These are phyloP conservation scores for Podaxis sp. DNA, from an alignment of 768 basidiomycete genomes.

Conservation along the genomic window DNA sequence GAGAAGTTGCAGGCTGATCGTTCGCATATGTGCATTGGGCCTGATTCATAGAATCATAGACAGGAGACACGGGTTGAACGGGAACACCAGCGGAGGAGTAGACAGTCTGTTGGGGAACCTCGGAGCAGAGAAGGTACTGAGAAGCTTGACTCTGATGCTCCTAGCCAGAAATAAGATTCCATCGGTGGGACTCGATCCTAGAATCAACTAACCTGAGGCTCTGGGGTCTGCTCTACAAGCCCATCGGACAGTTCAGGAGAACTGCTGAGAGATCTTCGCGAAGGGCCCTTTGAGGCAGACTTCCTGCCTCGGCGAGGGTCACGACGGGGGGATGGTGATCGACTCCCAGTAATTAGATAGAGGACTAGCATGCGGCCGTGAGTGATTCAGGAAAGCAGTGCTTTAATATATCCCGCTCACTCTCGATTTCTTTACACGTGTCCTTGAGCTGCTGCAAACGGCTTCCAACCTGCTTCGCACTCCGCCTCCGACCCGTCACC, in stretches of 20 bases:
- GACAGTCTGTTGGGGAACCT: neutral
- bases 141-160: neutral
- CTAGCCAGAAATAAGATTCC: neutral
- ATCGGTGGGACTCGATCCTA: no score
- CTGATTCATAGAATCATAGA: neutral
- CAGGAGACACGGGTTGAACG: neutral
- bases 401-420: neutral
- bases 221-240: neutral
- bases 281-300: neutral
- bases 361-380: neutral
- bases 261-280: constrained; percentile 1
- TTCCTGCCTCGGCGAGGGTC: constrained; percentile 5
- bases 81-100: neutral
- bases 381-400: neutral
- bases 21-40: neutral
- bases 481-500: constrained; percentile 63
- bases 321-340: constrained; percentile 5
- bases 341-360: constrained; percentile 11
- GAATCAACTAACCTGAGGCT: neutral
- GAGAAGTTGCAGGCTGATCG: neutral
- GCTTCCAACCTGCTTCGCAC: constrained; percentile 78
- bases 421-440: constrained; percentile 47
- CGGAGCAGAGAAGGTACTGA: neutral
- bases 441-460: constrained; percentile 77
- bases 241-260: constrained; percentile 6